Evolutionary conservation across 2,329 filamentous ascomycete genomes (phyloP), one percentile per base, ranked within the genome.

Genomic region (Neopestalotiopsis rosae): DNA sequence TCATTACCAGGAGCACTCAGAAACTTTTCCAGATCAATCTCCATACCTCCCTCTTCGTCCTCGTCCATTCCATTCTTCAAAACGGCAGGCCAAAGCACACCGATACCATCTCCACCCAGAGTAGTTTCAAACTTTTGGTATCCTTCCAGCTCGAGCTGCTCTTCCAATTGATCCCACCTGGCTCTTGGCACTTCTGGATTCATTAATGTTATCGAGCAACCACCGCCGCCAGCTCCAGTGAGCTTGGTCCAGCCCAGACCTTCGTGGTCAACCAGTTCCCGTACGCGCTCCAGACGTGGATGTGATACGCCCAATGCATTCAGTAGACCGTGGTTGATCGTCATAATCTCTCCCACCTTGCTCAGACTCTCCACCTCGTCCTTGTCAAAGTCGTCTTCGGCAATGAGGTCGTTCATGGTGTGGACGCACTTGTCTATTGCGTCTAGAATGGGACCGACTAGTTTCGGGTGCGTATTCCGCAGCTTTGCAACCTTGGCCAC

Each of bases 211-310:
- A 99, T 98, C 3, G 95, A 95, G 80, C 97, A 98, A 2, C 96
- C 96, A 68, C 96, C 97, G 13, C 96, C 97, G 28, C 96, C 96
- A 1, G 96, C 96, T 42, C 96, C 96, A 0, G 96, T 99, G 68
- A 99, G 87, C 80, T 99, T 99, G 13, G 96, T 98, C 95, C 95
- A 99, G 38, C 96, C 96, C 68, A 98, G 92, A 56, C 92, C 92
- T 68, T 94, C 89, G 74, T 96, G 90, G 73, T 99, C 95, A 63
- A 97, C 92, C 32, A 99, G 85, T 81, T 97, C 95, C 71, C 96
- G 90, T 74, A 99, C 91, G 40, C 95, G 90, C 82, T 99, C 96
- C 32, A 99, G 87, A 61, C 94, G 91, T 0, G 96, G 97, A 80
- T 99, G 96, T 1, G 95, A 98, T 34, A 98, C 96, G 7, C 96